phyloP scores from a whole-genome alignment of 371 early-diverging fungal species.

The Rhizomucor miehei region DNA sequence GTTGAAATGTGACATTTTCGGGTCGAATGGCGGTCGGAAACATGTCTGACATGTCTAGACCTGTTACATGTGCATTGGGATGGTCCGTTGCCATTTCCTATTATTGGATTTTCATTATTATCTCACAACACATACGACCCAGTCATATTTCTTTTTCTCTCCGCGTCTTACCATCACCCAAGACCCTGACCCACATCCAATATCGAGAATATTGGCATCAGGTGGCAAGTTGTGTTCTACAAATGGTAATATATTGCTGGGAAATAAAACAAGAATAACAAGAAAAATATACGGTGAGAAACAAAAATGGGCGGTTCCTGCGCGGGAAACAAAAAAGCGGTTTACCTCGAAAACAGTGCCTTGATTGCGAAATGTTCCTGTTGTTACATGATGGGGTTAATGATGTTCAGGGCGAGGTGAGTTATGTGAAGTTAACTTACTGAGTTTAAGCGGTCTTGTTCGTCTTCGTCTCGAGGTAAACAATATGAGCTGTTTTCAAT shows the following conservation, averaged over 20 bases:
- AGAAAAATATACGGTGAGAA: background rate
- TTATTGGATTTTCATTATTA: background rate
- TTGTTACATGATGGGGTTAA: background rate
- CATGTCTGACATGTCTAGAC: conserved; percentile 53
- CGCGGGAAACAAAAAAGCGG: conserved; percentile 1
- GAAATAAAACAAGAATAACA: background rate
- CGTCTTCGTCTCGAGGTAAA: conserved; percentile 47
- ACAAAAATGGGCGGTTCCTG: background rate
- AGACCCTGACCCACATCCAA: conserved; percentile 25
- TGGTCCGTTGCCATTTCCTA: conserved; percentile 60
- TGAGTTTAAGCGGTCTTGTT: conserved; percentile 48
- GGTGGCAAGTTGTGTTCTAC: conserved; percentile 12
- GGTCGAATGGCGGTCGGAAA: conserved; percentile 44
- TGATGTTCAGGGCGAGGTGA: background rate
- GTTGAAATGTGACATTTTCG: conserved; percentile 39
- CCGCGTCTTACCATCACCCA: conserved; percentile 23
- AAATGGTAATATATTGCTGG: conserved; percentile 27
- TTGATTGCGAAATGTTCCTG: conserved; percentile 41
- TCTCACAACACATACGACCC: background rate
- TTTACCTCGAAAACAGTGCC: conserved; percentile 14
- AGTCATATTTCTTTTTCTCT: conserved; percentile 7
- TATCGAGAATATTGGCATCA: conserved; percentile 22
- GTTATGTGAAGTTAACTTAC: conserved; percentile 17
- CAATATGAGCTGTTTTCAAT: conserved; percentile 31
- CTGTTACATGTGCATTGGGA: conserved; percentile 48